Evolutionary conservation across 306 rosid genomes (phyloP).

Genomic region (Cucumis sativus): Cucumber_9930_V3 NC_026657.2:32182501-32183000

Average conservation of each 20-base stretch:
- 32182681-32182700: constrained; percentile 97
- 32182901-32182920: not conserved
- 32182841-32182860: not conserved
- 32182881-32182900: not conserved
- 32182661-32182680: constrained; percentile 99
- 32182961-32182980: not conserved
- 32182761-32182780: no score
- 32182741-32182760: not conserved
- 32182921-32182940: not conserved
- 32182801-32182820: constrained; percentile 1
- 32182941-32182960: not conserved
- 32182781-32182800: not conserved
- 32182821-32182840: not conserved
- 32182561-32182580: not conserved
- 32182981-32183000: constrained; percentile 1
- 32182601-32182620: not conserved
- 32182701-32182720: constrained; percentile 93
- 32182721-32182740: not conserved
- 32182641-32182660: constrained; percentile 99
- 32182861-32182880: not conserved
- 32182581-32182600: not conserved
- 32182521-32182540: not conserved
- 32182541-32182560: not conserved
- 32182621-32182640: constrained; percentile 41
- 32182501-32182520: not conserved